These are phyloP conservation scores for Hyaloperonospora arabidopsidis DNA, from an alignment of 352 stramenopile genomes.

Conservation along the genomic window DNA sequence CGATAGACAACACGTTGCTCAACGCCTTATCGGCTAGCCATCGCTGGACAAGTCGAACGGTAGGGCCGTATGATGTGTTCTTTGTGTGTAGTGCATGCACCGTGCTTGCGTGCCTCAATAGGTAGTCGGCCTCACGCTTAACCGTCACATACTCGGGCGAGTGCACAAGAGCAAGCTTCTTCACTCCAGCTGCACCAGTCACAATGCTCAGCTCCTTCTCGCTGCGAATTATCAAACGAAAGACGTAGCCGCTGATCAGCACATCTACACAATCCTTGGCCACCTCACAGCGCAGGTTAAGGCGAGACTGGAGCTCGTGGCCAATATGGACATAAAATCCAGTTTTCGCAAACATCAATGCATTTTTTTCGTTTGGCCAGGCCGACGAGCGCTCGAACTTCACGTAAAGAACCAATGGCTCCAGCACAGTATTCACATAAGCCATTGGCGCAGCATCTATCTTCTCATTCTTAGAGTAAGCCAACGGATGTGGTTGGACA, in stretches of 20 bases:
- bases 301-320: constrained; percentile 61
- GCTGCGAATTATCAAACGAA: constrained; percentile 73
- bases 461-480: constrained; percentile 68
- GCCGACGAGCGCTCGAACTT: constrained; percentile 81
- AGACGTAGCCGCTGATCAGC: constrained; percentile 74
- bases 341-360: constrained; percentile 75
- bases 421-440: constrained; percentile 67
- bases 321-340: constrained; percentile 87
- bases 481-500: constrained; percentile 76
- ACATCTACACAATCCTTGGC: constrained; percentile 72
- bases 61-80: constrained; percentile 71
- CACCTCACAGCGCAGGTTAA: constrained; percentile 64
- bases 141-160: constrained; percentile 50
- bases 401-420: constrained; percentile 62
- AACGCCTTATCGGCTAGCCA: constrained; percentile 78
- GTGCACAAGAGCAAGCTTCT: constrained; percentile 55
- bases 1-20: constrained; percentile 56
- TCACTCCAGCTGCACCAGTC: constrained; percentile 43
- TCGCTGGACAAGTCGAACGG: constrained; percentile 68
- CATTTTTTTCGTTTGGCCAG: constrained; percentile 79
- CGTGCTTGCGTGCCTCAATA: constrained; percentile 53
- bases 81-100: constrained; percentile 75
- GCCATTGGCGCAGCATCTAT: constrained; percentile 41
- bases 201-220: constrained; percentile 68
- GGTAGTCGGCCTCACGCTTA: constrained; percentile 59